These are phyloP conservation scores for Lichtheimia ramosa DNA, from an alignment of 371 early-diverging fungal species.

Conservation along the genomic window DNA sequence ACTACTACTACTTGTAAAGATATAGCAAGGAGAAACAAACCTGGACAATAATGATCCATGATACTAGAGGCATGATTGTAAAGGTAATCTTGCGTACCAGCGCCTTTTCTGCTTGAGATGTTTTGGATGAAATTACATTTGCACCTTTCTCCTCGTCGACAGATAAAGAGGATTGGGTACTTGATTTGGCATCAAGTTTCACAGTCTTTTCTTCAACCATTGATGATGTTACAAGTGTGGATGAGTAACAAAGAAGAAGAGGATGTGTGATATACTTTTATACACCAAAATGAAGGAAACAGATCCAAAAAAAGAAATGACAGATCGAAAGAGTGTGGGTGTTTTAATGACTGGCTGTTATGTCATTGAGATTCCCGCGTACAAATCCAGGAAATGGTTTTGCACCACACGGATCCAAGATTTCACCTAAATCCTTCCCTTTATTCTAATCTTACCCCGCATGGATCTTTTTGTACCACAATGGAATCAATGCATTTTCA, in stretches of 20 bases:
- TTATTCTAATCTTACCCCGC: too few species aligned
- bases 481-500: too few species aligned
- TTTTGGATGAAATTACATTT: neutral
- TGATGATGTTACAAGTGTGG: neutral
- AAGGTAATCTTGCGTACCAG: constrained; percentile 29
- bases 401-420: too few species aligned
- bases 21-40: constrained; percentile 11
- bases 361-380: too few species aligned
- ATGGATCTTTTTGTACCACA: too few species aligned
- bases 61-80: constrained; percentile 24
- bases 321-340: too few species aligned
- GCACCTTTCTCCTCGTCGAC: neutral
- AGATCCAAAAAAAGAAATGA: too few species aligned
- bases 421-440: too few species aligned
- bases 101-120: constrained; percentile 23
- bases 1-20: too few species aligned
- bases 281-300: too few species aligned
- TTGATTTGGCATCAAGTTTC: neutral
- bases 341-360: too few species aligned
- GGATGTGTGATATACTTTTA: neutral
- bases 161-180: neutral
- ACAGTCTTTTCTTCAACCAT: neutral
- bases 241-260: neutral
- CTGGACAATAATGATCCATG: constrained; percentile 29
- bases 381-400: too few species aligned